phyloP scores from a whole-genome alignment of 257 asterid species.

The Solanum ossicruentum region DNA sequence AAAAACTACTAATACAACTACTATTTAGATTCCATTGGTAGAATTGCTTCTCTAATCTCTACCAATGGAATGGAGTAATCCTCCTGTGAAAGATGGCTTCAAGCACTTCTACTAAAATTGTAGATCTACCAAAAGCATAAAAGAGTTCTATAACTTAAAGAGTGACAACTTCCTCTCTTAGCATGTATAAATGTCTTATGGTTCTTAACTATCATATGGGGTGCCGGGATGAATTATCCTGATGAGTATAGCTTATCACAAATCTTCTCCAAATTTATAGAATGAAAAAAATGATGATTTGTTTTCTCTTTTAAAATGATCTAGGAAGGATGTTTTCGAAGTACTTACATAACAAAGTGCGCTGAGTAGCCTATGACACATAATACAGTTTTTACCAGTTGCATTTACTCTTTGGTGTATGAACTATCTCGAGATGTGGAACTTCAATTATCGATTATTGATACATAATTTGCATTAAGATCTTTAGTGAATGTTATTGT shows the following conservation, averaged over 20 bases:
- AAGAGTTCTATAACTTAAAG: not conserved
- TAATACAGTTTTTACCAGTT: not conserved
- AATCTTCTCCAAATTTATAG: not conserved
- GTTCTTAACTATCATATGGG: not conserved
- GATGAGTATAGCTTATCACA: not conserved
- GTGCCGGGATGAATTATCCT: not conserved
- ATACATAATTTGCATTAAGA: not conserved
- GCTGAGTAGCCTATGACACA: not conserved
- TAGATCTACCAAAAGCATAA: not conserved
- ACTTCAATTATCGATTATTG: not conserved
- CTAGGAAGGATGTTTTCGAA: not conserved
- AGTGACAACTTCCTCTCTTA: not conserved
- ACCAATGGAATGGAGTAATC: not conserved
- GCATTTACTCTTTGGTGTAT: not conserved
- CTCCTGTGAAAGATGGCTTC: not conserved
- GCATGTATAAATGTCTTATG: not conserved
- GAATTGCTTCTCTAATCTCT: not conserved
- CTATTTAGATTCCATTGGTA: not conserved
- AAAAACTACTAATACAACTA: not conserved
- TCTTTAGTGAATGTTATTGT: not conserved
- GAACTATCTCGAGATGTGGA: not conserved
- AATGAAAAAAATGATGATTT: not conserved
- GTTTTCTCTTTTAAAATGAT: not conserved
- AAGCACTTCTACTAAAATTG: not conserved
- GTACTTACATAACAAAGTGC: not conserved